Percentiles rank a stretch among this genome's conserved stretches.
These are phyloP conservation scores for Scheffersomyces coipomensis DNA, from an alignment of 805 yeast genomes.

Conservation along the genomic window DNA sequence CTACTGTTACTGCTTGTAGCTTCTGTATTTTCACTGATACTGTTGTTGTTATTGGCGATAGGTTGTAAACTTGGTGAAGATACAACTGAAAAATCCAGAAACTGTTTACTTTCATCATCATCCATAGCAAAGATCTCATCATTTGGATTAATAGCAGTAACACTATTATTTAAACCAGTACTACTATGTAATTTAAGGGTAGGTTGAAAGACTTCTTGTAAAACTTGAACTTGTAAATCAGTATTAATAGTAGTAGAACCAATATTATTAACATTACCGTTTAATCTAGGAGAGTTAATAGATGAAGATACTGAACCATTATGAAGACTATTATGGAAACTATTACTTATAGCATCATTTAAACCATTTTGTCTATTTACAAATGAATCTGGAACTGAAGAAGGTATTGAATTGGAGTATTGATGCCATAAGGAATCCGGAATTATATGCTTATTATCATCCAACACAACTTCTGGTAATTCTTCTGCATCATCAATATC, in stretches of 20 bases:
- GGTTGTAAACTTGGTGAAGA: background rate
- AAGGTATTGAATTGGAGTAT: conserved; percentile 41
- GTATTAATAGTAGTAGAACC: conserved; percentile 37
- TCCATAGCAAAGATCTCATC: conserved; percentile 11
- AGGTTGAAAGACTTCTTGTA: conserved; percentile 38
- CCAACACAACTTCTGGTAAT: conserved; percentile 79
- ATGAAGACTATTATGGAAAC: conserved; percentile 1
- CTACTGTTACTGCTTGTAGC: conserved; percentile 43
- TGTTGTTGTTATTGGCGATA: conserved; percentile 24
- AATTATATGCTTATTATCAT: conserved; percentile 88
- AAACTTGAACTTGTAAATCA: conserved; percentile 37
- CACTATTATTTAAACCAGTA: conserved; percentile 26
- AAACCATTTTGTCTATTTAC: background rate
- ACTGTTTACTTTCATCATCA: conserved; percentile 7
- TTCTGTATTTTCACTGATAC: conserved; percentile 19
- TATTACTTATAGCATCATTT: background rate
- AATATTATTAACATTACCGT: conserved; percentile 3
- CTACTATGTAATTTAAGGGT: conserved; percentile 8
- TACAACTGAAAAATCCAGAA: background rate
- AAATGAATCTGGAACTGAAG: conserved; percentile 11
- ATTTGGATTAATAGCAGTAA: conserved; percentile 42
- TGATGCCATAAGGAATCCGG: conserved; percentile 76
- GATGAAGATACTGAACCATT: conserved; percentile 7
- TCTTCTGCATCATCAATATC: conserved; percentile 18
- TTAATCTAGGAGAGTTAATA: conserved; percentile 11